Base-by-base conservation (phyloP, 768 basidiomycete species). In the Russula abietina region DNA sequence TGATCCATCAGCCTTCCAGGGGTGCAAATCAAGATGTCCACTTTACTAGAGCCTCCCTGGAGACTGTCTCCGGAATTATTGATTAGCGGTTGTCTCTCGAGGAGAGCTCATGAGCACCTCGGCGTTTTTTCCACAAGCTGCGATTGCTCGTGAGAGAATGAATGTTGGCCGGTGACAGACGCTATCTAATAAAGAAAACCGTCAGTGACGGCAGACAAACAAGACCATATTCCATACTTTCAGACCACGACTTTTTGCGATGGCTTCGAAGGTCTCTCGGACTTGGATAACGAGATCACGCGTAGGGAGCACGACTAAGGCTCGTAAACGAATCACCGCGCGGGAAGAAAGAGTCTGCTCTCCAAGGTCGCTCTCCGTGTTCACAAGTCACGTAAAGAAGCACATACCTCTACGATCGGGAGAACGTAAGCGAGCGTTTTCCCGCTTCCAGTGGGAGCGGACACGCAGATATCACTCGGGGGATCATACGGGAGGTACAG, bases 361-460 rank as follows among this genome's bases (percentile, higher is more conserved):
- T 41, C 36, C 9, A n/a, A 5, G 1, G 36, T 57, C 59, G 24
- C 5, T 14, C 28, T 52, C 51, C 43, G 19, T 32, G 14, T 8
- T 24, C 30, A 14, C 17, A 2, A 19, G n/a, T 33, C n/a, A 19
- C 52, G 33, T 11, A 33, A 12, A 19, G 36, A 26, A 33, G 16
- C 36, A 58, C 75, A 61, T 61, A 89, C 93, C 80, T 97, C 93
- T 33, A 97, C 79, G 59, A 98, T 89, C 1, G 97, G 97, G 38
- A 98, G 75, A 1, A 87, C 91, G 75, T 99, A 99, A n/a, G 93
- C 91, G 32, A 99, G 80, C 0, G 96, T 99, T 74, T 99, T 99
- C 0, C 97, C 97, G 68, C 94, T 97, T 26, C 97, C 97, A 0
- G 97, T 99, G 0, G 97, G 97, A 1, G 97, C 97, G 9, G 93